Evolutionary conservation across 495 filamentous ascomycete species (phyloP), one percentile per base, ranked within the genome.

Genomic region (Gamarada debralockiae): DNA sequence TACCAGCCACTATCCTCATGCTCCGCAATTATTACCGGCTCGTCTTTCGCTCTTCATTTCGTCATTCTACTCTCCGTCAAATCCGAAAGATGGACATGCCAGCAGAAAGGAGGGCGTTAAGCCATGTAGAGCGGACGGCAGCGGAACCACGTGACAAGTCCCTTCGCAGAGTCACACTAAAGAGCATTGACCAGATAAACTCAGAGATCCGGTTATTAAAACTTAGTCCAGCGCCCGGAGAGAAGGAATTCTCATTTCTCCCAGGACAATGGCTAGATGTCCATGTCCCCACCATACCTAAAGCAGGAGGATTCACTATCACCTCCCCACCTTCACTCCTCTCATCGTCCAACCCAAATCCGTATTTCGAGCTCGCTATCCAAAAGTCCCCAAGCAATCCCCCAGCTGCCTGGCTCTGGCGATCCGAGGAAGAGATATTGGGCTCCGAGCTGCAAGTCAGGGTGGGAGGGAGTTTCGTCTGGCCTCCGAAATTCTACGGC

Each of bases 211-310:
- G 78, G 20, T 59, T 83, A 12, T 68, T 83, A 27, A 72, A 67
- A 22, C 65, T 85, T 7, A 23, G 53, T 60, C 51, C 66, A 67
- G 29, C 8, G 41, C 2, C 50, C 54, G 20, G 56, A 57, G 17
- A 53, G 0, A 48, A 56, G 20, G 52, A 52, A 31, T 52, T 52
- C 55, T 48, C 83, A 79, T 93, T 92, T 67, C 71, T 84, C 23
- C 85, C 92, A 1, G 92, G 92, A 29, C 92, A 96, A 76, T 97
- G 90, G 90, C 76, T 97, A 48, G 92, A 97, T 63, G 82, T 92
- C 5, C 81, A 88, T 60, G 74, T 87, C 42, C 87, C 89, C 0
- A 67, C 68, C 23, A 70, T 86, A 40, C 53, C 76, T 41, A 79
- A 83, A 65, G 83, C 89, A 2, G 90, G 89, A 7, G 90, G 89